A percentile compares a stretch with the other conserved stretches of the same genome.
These are phyloP conservation scores for Xylaria palmicola DNA, from an alignment of 495 filamentous ascomycete genomes.

Conservation along the genomic window DNA sequence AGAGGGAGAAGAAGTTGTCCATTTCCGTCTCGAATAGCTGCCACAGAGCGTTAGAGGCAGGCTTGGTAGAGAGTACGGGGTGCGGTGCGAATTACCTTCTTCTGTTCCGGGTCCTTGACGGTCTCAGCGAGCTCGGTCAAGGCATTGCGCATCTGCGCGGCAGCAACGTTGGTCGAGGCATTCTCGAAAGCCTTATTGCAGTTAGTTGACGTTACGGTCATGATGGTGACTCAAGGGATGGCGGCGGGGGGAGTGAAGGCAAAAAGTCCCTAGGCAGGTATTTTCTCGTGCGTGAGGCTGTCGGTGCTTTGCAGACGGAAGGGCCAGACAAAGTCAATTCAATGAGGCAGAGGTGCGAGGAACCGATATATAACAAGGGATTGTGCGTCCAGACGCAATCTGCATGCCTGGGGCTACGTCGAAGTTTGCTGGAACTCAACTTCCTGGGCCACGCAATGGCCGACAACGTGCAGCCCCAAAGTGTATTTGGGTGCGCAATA, in stretches of 20 bases:
- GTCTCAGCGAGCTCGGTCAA: constrained; percentile 89
- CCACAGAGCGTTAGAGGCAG: constrained; percentile 14
- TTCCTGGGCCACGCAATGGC: not conserved
- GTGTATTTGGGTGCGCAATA: not conserved
- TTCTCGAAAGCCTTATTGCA: constrained; percentile 88
- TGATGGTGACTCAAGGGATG: not conserved
- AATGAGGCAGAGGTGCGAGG: too few relatives aligned
- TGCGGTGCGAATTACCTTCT: constrained; percentile 60
- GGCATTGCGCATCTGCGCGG: constrained; percentile 98
- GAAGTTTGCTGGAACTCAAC: not conserved
- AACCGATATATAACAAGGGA: too few relatives aligned
- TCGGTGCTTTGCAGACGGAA: not conserved
- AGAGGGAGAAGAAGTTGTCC: constrained; percentile 99
- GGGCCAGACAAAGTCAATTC: too few relatives aligned
- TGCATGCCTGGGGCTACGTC: not conserved
- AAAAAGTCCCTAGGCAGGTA: not conserved
- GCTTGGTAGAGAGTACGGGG: not conserved
- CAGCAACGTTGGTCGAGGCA: constrained; percentile 95
- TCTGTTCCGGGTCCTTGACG: constrained; percentile 76
- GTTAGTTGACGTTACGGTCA: constrained; percentile 14
- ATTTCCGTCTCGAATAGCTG: constrained; percentile 94
- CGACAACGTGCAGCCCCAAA: not conserved
- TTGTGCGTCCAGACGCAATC: not conserved
- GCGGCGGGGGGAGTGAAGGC: not conserved
- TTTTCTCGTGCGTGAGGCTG: not conserved